These are phyloP conservation scores for Usnea hakonensis DNA, from an alignment of 495 filamentous ascomycete genomes.

Conservation along the genomic window DNA sequence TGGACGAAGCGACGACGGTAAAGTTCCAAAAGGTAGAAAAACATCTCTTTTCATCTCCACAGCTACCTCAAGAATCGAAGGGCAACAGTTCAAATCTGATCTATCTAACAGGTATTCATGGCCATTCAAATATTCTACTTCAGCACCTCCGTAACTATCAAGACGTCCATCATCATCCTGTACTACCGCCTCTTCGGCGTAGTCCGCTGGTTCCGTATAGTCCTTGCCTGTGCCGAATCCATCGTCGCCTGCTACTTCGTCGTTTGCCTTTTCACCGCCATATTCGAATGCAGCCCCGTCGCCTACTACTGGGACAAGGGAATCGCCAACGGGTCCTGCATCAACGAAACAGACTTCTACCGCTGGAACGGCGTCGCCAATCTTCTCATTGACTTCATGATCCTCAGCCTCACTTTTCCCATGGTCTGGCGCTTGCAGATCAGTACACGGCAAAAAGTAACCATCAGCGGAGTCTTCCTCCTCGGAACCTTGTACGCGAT, in stretches of 20 bases:
- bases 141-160: constrained; percentile 35
- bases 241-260: constrained; percentile 34
- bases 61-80: background rate
- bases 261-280: constrained; percentile 35
- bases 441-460: constrained; percentile 39
- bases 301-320: constrained; percentile 37
- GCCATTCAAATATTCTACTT: constrained; percentile 42
- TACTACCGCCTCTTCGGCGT: constrained; percentile 39
- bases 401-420: constrained; percentile 35
- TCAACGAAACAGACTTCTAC: constrained; percentile 33
- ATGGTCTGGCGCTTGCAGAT: constrained; percentile 41
- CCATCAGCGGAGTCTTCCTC: constrained; percentile 41
- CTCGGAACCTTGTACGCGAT: constrained; percentile 38
- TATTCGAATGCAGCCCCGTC: constrained; percentile 38
- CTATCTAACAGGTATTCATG: constrained; percentile 45
- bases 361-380: constrained; percentile 41
- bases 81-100: too few species aligned
- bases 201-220: constrained; percentile 31
- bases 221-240: constrained; percentile 29
- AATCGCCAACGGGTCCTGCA: constrained; percentile 30
- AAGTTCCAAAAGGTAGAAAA: constrained; percentile 36
- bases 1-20: constrained; percentile 25
- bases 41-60: background rate
- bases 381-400: constrained; percentile 38
- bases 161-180: constrained; percentile 42